Percentiles rank a stretch among this genome's conserved stretches.
Evolutionary conservation across 345 rosid species (phyloP).

Genomic region (Erysimum cheiranthoides): DNA sequence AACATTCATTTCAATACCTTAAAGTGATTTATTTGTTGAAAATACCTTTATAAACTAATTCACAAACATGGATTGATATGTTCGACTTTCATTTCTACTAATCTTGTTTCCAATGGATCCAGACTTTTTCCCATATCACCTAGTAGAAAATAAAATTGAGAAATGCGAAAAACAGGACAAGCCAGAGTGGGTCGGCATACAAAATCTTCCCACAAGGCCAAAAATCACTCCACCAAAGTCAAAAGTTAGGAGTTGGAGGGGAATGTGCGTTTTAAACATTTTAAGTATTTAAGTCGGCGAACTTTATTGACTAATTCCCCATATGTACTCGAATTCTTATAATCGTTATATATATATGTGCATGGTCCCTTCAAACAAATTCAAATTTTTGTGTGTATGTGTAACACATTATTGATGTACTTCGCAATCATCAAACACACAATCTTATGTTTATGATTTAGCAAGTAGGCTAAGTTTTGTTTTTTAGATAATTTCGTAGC

Average conservation of each 20-base stretch:
- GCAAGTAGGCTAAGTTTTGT: constrained; percentile 29
- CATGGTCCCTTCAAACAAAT: neutral
- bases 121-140: neutral
- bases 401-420: neutral
- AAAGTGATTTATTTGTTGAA: neutral
- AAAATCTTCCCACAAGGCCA: neutral
- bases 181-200: constrained; percentile 13
- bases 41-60: neutral
- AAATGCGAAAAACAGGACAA: neutral
- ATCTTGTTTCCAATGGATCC: neutral
- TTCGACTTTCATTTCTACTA: neutral
- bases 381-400: neutral
- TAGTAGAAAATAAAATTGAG: neutral
- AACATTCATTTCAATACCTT: neutral
- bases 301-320: constrained; percentile 37
- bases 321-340: neutral
- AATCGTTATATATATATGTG: neutral
- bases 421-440: neutral
- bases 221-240: constrained; percentile 24
- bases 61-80: neutral
- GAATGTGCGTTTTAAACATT: constrained; percentile 9
- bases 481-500: too few species aligned
- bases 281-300: constrained; percentile 20
- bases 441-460: neutral
- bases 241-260: constrained; percentile 17